phyloP scores from a whole-genome alignment of 371 early-diverging fungal species.

The Mucor indicus region DNA sequence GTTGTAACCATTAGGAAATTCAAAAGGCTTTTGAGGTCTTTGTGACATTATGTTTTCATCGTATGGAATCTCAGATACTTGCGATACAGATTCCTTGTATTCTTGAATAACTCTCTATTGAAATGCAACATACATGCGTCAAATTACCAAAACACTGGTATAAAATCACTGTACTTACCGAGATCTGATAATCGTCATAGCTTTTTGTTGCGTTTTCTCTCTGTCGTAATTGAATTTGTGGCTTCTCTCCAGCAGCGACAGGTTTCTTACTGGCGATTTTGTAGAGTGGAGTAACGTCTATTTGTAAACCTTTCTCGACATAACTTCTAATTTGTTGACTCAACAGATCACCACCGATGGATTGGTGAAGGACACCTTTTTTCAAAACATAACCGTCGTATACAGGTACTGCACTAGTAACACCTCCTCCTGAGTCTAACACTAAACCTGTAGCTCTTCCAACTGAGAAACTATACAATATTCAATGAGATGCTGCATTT shows the following conservation, averaged over 20 bases:
- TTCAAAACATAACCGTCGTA: slow-evolving; percentile 93
- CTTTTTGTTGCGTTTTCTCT: slow-evolving; percentile 62
- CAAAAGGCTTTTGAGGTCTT: slow-evolving; percentile 79
- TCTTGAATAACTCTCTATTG: slow-evolving; percentile 70
- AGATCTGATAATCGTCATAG: slow-evolving; percentile 67
- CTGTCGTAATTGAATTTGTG: slow-evolving; percentile 54
- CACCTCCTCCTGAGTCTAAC: slow-evolving; percentile 86
- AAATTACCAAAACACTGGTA: not conserved
- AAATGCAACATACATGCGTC: not conserved
- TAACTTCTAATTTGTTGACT: slow-evolving; percentile 72
- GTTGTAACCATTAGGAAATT: slow-evolving; percentile 95
- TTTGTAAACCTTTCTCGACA: slow-evolving; percentile 53
- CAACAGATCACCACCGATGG: slow-evolving; percentile 81
- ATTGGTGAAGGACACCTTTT: slow-evolving; percentile 80
- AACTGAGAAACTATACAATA: slow-evolving; percentile 71
- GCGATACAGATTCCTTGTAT: slow-evolving; percentile 91
- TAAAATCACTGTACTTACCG: slow-evolving; percentile 29
- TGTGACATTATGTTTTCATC: slow-evolving; percentile 52
- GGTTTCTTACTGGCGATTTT: slow-evolving; percentile 70
- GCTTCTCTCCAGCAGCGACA: slow-evolving; percentile 68
- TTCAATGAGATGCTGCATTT: not conserved
- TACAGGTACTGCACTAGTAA: slow-evolving; percentile 90
- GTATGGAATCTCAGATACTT: slow-evolving; percentile 72
- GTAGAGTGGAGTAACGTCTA: slow-evolving; percentile 85
- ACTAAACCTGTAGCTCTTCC: slow-evolving; percentile 90